These are phyloP conservation scores for Lyophyllum decastes DNA, from an alignment of 768 basidiomycete genomes.

Conservation along the genomic window DNA sequence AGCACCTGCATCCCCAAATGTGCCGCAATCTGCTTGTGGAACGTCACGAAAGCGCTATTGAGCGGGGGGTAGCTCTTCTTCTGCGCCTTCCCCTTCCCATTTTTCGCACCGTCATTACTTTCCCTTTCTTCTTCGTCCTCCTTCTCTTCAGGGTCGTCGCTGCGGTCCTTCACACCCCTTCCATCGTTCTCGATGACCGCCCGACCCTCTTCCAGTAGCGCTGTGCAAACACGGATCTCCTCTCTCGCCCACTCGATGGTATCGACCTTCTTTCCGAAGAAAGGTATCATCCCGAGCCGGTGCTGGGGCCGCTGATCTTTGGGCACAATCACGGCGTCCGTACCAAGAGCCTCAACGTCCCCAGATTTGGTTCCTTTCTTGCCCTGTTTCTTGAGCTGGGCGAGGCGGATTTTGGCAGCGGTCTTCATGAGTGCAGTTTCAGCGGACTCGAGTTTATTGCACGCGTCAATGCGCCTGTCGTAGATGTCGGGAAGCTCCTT, in stretches of 20 bases:
- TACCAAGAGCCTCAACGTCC: conserved; percentile 23
- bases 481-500: conserved; percentile 86
- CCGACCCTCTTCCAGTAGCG: conserved; percentile 53
- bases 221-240: conserved; percentile 64
- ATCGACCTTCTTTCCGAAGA: conserved; percentile 89
- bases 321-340: conserved; percentile 49
- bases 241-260: conserved; percentile 86
- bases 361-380: conserved; percentile 27
- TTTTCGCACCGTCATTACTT: conserved; percentile 10
- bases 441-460: conserved; percentile 81
- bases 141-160: conserved; percentile 1
- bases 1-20: conserved; percentile 82
- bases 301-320: conserved; percentile 75
- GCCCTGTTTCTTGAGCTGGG: conserved; percentile 49
- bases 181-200: conserved; percentile 32
- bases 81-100: conserved; percentile 13
- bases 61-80: conserved; percentile 52
- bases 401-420: conserved; percentile 69
- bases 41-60: conserved; percentile 84
- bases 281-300: conserved; percentile 59
- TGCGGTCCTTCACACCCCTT: conserved; percentile 21
- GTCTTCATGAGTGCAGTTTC: conserved; percentile 78
- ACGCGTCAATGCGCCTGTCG: conserved; percentile 72
- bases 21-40: conserved; percentile 90
- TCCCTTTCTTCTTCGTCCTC: conserved; percentile 6